Percentiles rank a stretch among this genome's conserved stretches.
Conservation (phyloP, 2,329 filamentous ascomycete genomes). For the Trichophyton verrucosum region DNA sequence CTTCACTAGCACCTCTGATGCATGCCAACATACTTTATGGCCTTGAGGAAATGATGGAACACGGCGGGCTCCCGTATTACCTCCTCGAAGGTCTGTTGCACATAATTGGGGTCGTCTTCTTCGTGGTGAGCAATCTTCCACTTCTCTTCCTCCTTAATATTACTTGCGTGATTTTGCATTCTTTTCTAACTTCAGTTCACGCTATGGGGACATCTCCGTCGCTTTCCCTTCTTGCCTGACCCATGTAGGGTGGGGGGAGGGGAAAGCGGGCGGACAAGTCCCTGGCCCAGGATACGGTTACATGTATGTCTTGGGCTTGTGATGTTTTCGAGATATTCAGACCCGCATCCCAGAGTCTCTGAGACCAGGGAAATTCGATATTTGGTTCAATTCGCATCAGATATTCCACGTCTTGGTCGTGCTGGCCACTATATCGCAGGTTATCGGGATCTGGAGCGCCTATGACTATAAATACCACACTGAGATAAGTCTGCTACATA, state of each 20-base stretch:
- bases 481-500: neutral
- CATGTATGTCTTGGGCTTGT: neutral
- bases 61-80: slow-evolving; percentile 19
- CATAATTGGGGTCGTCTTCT: slow-evolving; percentile 16
- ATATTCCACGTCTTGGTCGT: slow-evolving; percentile 38
- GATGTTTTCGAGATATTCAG: slow-evolving; percentile 17
- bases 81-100: slow-evolving; percentile 17
- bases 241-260: neutral
- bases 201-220: neutral
- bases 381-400: slow-evolving; percentile 36
- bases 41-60: slow-evolving; percentile 15
- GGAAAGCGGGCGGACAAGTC: neutral
- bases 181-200: neutral
- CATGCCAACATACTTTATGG: slow-evolving; percentile 18
- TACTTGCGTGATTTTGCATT: neutral
- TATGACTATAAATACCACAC: slow-evolving; percentile 68
- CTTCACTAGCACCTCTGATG: slow-evolving; percentile 16
- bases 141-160: neutral
- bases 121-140: slow-evolving; percentile 15
- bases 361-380: slow-evolving; percentile 34
- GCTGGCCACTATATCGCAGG: slow-evolving; percentile 31
- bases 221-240: neutral
- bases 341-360: slow-evolving; percentile 34
- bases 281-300: neutral
- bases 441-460: slow-evolving; percentile 67